phyloP scores from a whole-genome alignment of 2,329 filamentous ascomycete species.

The Didymella pomorum region DNA sequence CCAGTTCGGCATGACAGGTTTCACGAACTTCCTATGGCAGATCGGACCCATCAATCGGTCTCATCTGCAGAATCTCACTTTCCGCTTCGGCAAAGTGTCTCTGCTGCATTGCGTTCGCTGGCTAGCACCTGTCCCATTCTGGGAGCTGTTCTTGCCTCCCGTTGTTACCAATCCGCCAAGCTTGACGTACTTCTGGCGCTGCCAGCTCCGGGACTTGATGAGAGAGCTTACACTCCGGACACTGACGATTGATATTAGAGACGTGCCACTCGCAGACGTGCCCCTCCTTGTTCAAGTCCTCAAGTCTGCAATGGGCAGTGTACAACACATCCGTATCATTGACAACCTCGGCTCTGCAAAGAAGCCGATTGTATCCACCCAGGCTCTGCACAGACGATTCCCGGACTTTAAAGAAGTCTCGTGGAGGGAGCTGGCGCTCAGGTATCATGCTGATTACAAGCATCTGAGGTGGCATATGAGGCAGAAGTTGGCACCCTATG shows the following conservation, averaged over 20 bases:
- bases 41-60: constrained; percentile 34
- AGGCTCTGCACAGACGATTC: background rate
- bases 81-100: constrained; percentile 32
- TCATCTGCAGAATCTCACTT: constrained; percentile 33
- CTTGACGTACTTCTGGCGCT: constrained; percentile 43
- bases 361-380: background rate
- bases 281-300: constrained; percentile 37
- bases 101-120: constrained; percentile 43
- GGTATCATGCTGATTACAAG: constrained; percentile 6
- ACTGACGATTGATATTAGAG: constrained; percentile 35
- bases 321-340: constrained; percentile 14
- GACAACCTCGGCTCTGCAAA: background rate
- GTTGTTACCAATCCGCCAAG: constrained; percentile 28
- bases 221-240: constrained; percentile 35
- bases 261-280: constrained; percentile 29
- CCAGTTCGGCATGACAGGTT: constrained; percentile 33
- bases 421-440: constrained; percentile 10
- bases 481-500: background rate
- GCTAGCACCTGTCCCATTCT: constrained; percentile 41
- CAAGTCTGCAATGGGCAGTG: constrained; percentile 26
- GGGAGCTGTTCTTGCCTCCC: constrained; percentile 38
- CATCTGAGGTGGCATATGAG: constrained; percentile 10
- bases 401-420: background rate
- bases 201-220: constrained; percentile 40
- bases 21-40: constrained; percentile 34